Percentiles rank a stretch among this genome's conserved stretches.
Conservation (phyloP, 805 yeast species). For the Pichia manshurica region DNA sequence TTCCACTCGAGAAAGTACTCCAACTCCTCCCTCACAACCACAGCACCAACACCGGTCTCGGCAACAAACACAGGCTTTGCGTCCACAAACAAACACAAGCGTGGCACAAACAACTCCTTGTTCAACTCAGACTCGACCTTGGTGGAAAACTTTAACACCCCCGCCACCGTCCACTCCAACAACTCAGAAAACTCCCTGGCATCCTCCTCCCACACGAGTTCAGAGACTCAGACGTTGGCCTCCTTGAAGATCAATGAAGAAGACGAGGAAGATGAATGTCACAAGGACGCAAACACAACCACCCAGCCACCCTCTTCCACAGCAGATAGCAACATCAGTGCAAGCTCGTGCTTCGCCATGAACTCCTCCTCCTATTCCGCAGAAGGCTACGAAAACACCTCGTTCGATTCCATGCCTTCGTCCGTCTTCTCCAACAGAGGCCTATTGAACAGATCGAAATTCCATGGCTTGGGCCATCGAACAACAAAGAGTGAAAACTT, state of each 20-base stretch:
- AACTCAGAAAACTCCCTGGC: constrained; percentile 3
- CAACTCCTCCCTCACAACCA: neutral
- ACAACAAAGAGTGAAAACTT: constrained; percentile 15
- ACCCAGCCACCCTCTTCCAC: too few relatives aligned
- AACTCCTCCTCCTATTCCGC: too few relatives aligned
- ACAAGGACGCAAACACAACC: too few relatives aligned
- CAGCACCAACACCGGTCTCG: neutral
- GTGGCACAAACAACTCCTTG: constrained; percentile 9
- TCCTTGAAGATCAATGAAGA: constrained; percentile 5
- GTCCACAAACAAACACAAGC: constrained; percentile 5
- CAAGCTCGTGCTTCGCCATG: too few relatives aligned
- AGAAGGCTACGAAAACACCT: too few relatives aligned
- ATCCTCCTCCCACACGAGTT: neutral
- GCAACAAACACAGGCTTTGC: neutral
- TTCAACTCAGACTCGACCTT: constrained; percentile 15
- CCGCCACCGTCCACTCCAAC: constrained; percentile 1
- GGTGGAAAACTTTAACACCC: constrained; percentile 2
- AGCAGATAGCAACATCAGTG: too few relatives aligned
- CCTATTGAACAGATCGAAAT: constrained; percentile 6
- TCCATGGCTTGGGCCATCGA: constrained; percentile 12
- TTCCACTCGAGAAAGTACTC: neutral
- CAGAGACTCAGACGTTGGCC: neutral
- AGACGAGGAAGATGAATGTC: neutral
- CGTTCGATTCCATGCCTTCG: neutral
- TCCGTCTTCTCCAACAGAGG: constrained; percentile 4